Base-by-base conservation (phyloP, 2,329 filamentous ascomycete genomes). In the Verticillium klebahnii region DNA sequence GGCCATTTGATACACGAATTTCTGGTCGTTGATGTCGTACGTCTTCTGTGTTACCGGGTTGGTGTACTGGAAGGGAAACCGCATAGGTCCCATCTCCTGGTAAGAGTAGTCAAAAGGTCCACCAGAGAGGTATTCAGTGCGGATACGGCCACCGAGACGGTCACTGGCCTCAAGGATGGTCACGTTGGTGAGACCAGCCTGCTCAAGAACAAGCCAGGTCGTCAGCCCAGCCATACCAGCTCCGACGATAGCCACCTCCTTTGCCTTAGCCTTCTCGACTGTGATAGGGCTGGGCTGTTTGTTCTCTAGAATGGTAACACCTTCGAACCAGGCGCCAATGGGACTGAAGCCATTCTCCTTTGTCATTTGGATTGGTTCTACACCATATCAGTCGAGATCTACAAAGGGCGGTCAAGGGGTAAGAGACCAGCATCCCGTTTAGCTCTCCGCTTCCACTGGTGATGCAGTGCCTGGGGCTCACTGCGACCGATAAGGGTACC, bases 1-100 rank as follows among this genome's bases (percentile, higher is more conserved):
- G 2, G 81, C 86, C 2, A 90, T 77, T 69, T 89, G 84, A 70
- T 88, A 89, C 0, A 89, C 85, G 69, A 90, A 78, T 64, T 84
- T 80, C 68, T 89, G 86, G 66, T 89, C 87, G 9, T 82, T 80
- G 64, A 89, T 85, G 62, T 85, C 80, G 64, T 77, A 75, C 0
- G 82, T 87, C 67, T 83, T 78, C 64, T 86, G 85, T n/a, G 78
- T 79, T 23, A 77, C 76, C 3, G 80, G 78, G 32, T 80, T 78
- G 2, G 79, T 70, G 64, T 84, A 80, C 2, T 77, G 79, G 17
- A 83, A 77, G 0, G 87, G 87, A 65, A 89, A 85, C 2, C 86
- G 77, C 86, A 89, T 89, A 0, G 86, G 85, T 0, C 87, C 87
- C 84, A 81, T 81, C 69, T 89, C 87, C 67, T 89, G 86, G 70